phyloP scores from a whole-genome alignment of 495 filamentous ascomycete genomes.

The Penicillium pancosmium region DNA sequence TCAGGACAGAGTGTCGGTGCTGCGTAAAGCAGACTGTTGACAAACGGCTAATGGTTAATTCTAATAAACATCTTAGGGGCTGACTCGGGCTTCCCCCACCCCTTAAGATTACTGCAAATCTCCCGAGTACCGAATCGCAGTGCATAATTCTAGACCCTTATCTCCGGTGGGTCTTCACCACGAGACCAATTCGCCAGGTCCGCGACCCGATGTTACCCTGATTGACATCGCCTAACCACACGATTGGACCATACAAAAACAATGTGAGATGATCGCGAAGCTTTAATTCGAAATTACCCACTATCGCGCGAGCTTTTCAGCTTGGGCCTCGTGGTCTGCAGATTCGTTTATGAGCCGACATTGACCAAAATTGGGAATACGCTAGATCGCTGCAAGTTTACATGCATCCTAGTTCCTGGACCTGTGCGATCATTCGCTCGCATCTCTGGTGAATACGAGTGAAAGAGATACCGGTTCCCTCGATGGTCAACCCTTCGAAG shows the following conservation, averaged over 20 bases:
- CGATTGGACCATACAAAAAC: constrained; percentile 2
- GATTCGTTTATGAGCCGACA: constrained; percentile 3
- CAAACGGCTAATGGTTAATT: no score
- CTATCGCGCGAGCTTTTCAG: constrained; percentile 1
- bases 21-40: no score
- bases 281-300: constrained; percentile 9
- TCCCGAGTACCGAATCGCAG: neutral
- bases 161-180: neutral
- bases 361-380: constrained; percentile 1
- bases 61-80: no score
- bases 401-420: neutral
- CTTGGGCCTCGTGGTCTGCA: neutral
- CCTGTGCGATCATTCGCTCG: neutral
- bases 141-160: neutral
- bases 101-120: neutral
- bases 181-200: constrained; percentile 6
- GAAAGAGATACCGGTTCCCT: no score
- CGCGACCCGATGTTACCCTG: constrained; percentile 11
- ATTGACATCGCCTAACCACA: neutral
- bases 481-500: neutral
- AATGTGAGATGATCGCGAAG: constrained; percentile 8
- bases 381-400: constrained; percentile 2
- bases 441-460: neutral
- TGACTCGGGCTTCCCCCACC: neutral
- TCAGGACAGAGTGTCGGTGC: no score